Evolutionary conservation across 148 eudicot species (phyloP).

Genomic region (Vaccinium corymbosum): DNA sequence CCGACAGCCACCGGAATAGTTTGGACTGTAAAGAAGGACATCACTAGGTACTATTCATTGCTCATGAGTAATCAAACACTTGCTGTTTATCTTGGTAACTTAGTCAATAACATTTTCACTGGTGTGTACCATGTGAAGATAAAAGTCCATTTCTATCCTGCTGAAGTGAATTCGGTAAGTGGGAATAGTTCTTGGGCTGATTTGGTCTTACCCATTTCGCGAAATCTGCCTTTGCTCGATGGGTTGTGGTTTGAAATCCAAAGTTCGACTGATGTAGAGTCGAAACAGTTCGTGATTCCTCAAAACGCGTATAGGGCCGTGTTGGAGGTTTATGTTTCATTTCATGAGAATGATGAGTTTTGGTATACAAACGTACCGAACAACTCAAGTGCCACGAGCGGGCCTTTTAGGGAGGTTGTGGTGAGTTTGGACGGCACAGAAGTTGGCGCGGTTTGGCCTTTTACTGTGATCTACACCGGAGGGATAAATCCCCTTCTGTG

Average conservation of each 20-base stretch:
- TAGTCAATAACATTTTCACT: conserved; percentile 61
- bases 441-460: conserved; percentile 81
- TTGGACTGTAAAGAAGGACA: conserved; percentile 77
- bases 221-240: conserved; percentile 61
- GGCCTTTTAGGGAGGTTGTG: conserved; percentile 83
- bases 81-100: conserved; percentile 73
- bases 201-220: conserved; percentile 72
- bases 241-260: conserved; percentile 86
- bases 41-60: conserved; percentile 65
- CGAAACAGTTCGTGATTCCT: conserved; percentile 50
- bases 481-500: conserved; percentile 83
- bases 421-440: conserved; percentile 56
- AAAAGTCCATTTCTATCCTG: conserved; percentile 58
- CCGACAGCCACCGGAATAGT: conserved; percentile 59
- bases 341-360: conserved; percentile 82
- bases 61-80: conserved; percentile 52
- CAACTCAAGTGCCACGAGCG: conserved; percentile 56
- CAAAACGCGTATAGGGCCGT: conserved; percentile 73
- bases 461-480: conserved; percentile 81
- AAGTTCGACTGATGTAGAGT: conserved; percentile 41
- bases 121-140: conserved; percentile 81
- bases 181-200: conserved; percentile 44
- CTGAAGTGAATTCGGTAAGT: conserved; percentile 10
- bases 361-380: conserved; percentile 66
- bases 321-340: conserved; percentile 83